Conservation (phyloP, 2,329 filamentous ascomycete genomes). For the Fusarium torulosum region DNA sequence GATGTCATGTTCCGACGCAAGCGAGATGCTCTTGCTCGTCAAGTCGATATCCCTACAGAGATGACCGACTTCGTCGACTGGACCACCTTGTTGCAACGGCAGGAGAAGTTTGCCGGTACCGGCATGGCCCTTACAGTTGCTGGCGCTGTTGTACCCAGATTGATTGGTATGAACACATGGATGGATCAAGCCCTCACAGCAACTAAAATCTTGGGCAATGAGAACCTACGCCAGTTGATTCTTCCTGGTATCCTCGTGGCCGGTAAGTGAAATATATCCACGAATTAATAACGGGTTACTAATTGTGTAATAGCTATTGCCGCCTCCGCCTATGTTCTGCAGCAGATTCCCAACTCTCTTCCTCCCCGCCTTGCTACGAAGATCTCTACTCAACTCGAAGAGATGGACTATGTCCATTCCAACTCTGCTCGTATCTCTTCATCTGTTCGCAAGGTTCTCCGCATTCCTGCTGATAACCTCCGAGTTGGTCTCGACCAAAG, state of each 20-base stretch:
- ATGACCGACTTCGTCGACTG: slow-evolving; percentile 94
- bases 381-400: slow-evolving; percentile 81
- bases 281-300: slow-evolving; percentile 1
- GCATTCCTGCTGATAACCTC: slow-evolving; percentile 87
- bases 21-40: slow-evolving; percentile 82
- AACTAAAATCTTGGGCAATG: slow-evolving; percentile 82
- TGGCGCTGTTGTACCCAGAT: slow-evolving; percentile 83
- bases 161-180: slow-evolving; percentile 89
- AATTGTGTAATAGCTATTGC: slow-evolving; percentile 69
- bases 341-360: slow-evolving; percentile 88
- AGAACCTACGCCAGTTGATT: slow-evolving; percentile 83
- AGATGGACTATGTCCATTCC: slow-evolving; percentile 91
- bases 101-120: slow-evolving; percentile 94
- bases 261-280: slow-evolving; percentile 66
- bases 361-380: slow-evolving; percentile 88
- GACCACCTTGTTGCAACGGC: slow-evolving; percentile 82
- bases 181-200: slow-evolving; percentile 87
- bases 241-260: slow-evolving; percentile 83
- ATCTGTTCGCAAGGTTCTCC: slow-evolving; percentile 89
- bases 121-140: slow-evolving; percentile 94
- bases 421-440: slow-evolving; percentile 88
- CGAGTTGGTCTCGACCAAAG: slow-evolving; percentile 85
- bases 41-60: slow-evolving; percentile 90
- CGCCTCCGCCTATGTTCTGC: slow-evolving; percentile 82
- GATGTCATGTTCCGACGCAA: slow-evolving; percentile 95